Conservation (phyloP, 2,329 filamentous ascomycete genomes). For the Aspergillus calidoustus region DNA sequence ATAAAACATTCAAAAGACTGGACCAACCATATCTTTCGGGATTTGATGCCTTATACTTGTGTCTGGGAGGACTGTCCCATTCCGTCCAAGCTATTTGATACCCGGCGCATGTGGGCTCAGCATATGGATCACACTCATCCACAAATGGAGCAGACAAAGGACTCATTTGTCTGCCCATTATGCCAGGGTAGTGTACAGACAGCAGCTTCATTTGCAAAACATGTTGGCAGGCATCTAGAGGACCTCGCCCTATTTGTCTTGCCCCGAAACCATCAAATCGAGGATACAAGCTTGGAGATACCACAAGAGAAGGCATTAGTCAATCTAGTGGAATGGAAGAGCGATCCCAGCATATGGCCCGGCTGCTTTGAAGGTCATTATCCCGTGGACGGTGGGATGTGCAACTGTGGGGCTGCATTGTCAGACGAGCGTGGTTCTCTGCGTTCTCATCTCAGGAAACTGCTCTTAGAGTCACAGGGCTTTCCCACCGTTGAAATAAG, state of each 20-base stretch:
- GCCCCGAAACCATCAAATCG: too few relatives aligned
- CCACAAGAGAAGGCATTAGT: too few relatives aligned
- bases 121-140: neutral
- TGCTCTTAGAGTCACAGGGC: too few relatives aligned
- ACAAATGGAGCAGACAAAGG: neutral
- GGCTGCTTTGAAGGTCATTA: too few relatives aligned
- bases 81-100: neutral
- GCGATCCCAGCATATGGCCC: too few relatives aligned
- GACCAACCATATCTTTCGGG: conserved; percentile 43
- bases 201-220: conserved; percentile 7
- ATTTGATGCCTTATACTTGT: conserved; percentile 45
- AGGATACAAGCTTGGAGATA: too few relatives aligned
- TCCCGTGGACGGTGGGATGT: too few relatives aligned
- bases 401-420: too few relatives aligned
- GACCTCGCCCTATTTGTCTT: conserved; percentile 29
- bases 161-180: neutral
- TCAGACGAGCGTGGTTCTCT: too few relatives aligned
- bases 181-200: neutral
- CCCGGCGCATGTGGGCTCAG: neutral
- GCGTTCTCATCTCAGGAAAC: too few relatives aligned
- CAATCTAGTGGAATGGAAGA: too few relatives aligned
- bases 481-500: too few relatives aligned
- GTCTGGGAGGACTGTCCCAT: conserved; percentile 28
- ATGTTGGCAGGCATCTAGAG: conserved; percentile 28
- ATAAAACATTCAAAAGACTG: conserved; percentile 29